Evolutionary conservation across 371 early-diverging fungal genomes (phyloP), one percentile per base, ranked within the genome.

Genomic region (Dichotomocladium elegans): DNA sequence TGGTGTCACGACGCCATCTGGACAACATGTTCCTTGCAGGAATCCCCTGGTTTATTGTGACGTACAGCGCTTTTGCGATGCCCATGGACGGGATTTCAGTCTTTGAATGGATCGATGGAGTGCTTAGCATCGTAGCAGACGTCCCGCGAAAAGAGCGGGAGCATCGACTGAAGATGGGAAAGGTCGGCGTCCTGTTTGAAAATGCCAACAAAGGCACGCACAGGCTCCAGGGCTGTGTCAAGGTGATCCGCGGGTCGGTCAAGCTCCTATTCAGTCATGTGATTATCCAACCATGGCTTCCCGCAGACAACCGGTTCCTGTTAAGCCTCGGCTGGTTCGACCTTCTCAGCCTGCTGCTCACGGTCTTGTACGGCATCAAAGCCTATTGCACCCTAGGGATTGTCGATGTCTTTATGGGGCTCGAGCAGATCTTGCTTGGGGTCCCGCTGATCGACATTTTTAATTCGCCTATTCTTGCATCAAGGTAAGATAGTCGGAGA

Each of bases 381-480:
- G 61, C 58, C 0, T 72, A 71, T 40, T 63, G 57, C 15, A 25
- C 63, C 7, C 47, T 71, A 19, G 72, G 68, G 8, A 28, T 45
- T 0, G 24, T 60, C 1, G 65, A 71, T 41, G 24, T 68, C 12
- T 54, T 54, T 25, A 45, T 67, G 51, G 68, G 72, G 1, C 1
- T 57, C 2, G 51, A 55, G n/a, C 68, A 72, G 25, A 4, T 46
- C 0, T 4, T 66, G 3, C 54, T 59, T 24, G 66, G 53, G 2
- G 51, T 53, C 40, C 54, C 55, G 5, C 43, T 68, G 41, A 43
- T 72, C 10, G 55, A 63, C 9, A 21, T 63, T 3, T 61, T 63
- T 27, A 26, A 68, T 47, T 63, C 61, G 3, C 72, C 72, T 37
- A 63, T 68, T 17, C n/a, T 72, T 19, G 37, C 72, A 9, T 26